Base-by-base conservation (phyloP, 176 grass and related monocot species). In the Pontederia crassipes region DNA sequence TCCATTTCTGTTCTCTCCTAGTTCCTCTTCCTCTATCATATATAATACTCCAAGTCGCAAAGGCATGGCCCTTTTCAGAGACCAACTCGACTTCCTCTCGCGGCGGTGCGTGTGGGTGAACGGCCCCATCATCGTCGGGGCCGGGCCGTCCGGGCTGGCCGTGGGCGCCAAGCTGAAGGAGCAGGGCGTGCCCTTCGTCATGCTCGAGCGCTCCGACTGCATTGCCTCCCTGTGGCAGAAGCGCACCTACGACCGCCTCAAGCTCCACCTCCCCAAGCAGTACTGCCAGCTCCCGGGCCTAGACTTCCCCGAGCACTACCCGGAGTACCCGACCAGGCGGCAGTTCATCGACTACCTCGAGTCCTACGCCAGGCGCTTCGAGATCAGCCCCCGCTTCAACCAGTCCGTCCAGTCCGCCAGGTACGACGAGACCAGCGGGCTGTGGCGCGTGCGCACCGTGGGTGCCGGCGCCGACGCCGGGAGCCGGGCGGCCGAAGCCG, bases 211-310 rank as follows among this genome's bases (percentile, higher is more conserved):
- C 11, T 9, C 58, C 12, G 58, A 61, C 58, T 61, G 58, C 58
- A 61, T 61, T 61, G 28, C 58, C 28, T 32, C 58, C 58, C 58
- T 61, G 28, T 61, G 58, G 58, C 58, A 61, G 27, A 32, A 40
- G 18, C 58, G 58, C 27, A 61, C 58, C 58, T 61, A 61, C 28
- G 58, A 61, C 58, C 58, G 58, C 28, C 27, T 61, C 9, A 61
- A 61, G 58, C 58, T 61, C 27, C 58, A 61, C 58, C 58, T 61
- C 4, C 58, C 58, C 58, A 61, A 61, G 58, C 58, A 61, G 28
- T 61, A 35, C 58, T 61, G 58, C 58, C 58, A 61, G 58, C 58
- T 61, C 26, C 58, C 58, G 12, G n/a, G 20, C 12, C 4, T 61
- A 1, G 28, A 26, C 12, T 61, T 61, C 58, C 58, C 58, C 0